These are phyloP conservation scores for Globisporangium uncinulatum DNA, from an alignment of 352 stramenopile genomes.

Conservation along the genomic window DNA sequence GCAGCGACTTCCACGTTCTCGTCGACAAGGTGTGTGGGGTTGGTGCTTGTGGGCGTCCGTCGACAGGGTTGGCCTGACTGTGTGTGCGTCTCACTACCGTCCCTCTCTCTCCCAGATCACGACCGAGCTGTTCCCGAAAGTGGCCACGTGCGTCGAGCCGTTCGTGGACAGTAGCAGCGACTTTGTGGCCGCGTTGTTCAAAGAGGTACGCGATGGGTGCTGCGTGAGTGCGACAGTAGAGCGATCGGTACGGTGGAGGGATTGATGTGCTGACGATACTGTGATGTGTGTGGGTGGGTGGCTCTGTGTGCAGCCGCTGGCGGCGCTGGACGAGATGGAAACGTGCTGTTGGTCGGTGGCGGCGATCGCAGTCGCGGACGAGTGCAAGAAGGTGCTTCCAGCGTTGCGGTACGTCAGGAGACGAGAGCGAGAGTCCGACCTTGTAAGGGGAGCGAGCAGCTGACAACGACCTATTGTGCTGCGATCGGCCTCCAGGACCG, in stretches of 20 bases:
- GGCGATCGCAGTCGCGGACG: constrained; percentile 51
- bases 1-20: constrained; percentile 70
- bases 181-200: constrained; percentile 49
- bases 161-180: constrained; percentile 37
- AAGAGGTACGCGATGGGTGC: constrained; percentile 21
- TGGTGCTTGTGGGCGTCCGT: background rate
- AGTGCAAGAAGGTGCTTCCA: constrained; percentile 85
- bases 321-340: constrained; percentile 37
- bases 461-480: too few species aligned
- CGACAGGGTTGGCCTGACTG: background rate
- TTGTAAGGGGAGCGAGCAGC: background rate
- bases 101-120: constrained; percentile 31
- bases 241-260: background rate
- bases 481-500: constrained; percentile 32
- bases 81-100: background rate
- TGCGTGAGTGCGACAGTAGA: too few species aligned
- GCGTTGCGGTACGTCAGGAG: constrained; percentile 50
- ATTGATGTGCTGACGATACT: background rate
- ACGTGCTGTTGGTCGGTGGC: constrained; percentile 57
- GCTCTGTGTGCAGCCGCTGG: constrained; percentile 25
- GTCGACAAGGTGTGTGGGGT: constrained; percentile 32
- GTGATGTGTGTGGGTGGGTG: background rate
- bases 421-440: background rate
- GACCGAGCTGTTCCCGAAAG: constrained; percentile 29
- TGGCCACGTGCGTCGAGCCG: constrained; percentile 25